Evolutionary conservation across 2,329 filamentous ascomycete species (phyloP).

Genomic region (Monilinia laxa): DNA sequence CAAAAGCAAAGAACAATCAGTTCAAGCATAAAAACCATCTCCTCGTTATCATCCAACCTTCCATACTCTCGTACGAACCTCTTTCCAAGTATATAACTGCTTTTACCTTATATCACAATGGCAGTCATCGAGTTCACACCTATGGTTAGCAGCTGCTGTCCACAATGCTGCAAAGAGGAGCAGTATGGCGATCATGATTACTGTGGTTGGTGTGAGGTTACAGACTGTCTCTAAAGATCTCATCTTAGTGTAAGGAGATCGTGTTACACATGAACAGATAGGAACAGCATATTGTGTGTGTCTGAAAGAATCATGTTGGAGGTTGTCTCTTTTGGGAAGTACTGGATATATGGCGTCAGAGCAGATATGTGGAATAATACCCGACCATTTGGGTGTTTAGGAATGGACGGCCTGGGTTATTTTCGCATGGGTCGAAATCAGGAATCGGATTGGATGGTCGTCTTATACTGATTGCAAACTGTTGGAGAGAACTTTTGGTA

Average conservation of each 20-base stretch:
- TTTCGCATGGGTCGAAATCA: background rate
- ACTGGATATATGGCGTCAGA: conserved; percentile 12
- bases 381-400: conserved; percentile 8
- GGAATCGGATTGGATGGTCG: background rate
- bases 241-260: conserved; percentile 1
- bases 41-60: background rate
- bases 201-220: conserved; percentile 48
- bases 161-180: conserved; percentile 52
- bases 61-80: background rate
- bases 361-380: conserved; percentile 3
- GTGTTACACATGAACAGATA: background rate
- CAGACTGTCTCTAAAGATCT: conserved; percentile 32
- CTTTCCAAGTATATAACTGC: too few species aligned
- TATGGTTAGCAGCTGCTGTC: conserved; percentile 53
- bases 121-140: conserved; percentile 46
- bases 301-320: background rate
- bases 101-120: conserved; percentile 39
- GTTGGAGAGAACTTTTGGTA: background rate
- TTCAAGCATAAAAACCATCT: background rate
- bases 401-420: background rate
- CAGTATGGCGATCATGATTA: conserved; percentile 52
- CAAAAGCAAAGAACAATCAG: background rate
- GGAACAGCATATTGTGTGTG: background rate
- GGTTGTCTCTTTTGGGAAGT: conserved; percentile 6
- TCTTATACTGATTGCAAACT: background rate